Evolutionary conservation across 140 eudicot species (phyloP).

Genomic region (Bidens hawaiensis): DNA sequence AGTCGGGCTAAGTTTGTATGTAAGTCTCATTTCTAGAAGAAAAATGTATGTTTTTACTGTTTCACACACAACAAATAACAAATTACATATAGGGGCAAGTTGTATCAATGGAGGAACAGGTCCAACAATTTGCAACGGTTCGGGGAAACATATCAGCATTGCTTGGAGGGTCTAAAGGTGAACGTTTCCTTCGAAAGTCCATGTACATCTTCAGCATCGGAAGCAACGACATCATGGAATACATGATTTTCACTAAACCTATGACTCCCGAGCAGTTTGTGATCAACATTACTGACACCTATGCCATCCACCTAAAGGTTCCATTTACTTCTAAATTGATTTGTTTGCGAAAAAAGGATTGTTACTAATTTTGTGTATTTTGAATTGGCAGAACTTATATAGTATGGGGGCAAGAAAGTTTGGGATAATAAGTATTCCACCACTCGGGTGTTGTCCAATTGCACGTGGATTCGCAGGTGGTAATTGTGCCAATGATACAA

Average conservation of each 20-base stretch:
- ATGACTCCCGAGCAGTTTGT: slow-evolving; percentile 22
- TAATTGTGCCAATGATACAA: slow-evolving; percentile 20
- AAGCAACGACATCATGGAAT: slow-evolving; percentile 44
- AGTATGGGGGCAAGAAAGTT: slow-evolving; percentile 49
- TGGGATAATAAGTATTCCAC: slow-evolving; percentile 36
- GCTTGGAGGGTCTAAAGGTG: slow-evolving; percentile 25
- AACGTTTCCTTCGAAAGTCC: slow-evolving; percentile 25
- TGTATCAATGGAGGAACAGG: slow-evolving; percentile 30
- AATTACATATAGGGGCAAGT: slow-evolving; percentile 25
- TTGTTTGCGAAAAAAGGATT: too few relatives aligned
- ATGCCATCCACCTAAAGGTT: slow-evolving; percentile 43
- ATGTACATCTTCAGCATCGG: slow-evolving; percentile 48
- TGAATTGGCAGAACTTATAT: slow-evolving; percentile 36
- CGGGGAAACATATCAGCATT: slow-evolving; percentile 35
- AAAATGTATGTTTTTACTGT: not conserved
- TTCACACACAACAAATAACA: not conserved
- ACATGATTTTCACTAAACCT: not conserved
- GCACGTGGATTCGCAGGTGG: slow-evolving; percentile 26
- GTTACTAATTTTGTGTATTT: not conserved
- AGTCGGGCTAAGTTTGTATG: slow-evolving; percentile 7
- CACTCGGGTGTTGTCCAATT: slow-evolving; percentile 45
- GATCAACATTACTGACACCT: slow-evolving; percentile 27
- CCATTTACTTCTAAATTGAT: not conserved
- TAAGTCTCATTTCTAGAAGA: slow-evolving; percentile 1
- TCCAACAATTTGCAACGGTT: slow-evolving; percentile 41